These are phyloP conservation scores for Panicum hallii DNA, from an alignment of 202 grass and related monocot genomes.

Conservation along the genomic window DNA sequence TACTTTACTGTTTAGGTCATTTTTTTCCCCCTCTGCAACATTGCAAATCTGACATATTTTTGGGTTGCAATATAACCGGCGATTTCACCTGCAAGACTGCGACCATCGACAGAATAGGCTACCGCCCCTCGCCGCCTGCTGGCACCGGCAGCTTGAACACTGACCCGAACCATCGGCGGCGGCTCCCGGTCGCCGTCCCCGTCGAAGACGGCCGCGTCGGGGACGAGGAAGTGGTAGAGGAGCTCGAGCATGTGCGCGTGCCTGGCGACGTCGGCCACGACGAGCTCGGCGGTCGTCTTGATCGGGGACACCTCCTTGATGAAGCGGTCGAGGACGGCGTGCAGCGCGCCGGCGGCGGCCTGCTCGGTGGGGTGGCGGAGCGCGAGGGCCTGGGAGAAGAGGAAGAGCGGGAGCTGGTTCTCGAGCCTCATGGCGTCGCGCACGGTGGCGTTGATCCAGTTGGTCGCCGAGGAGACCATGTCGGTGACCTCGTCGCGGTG, in stretches of 20 bases:
- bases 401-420: conserved; percentile 75
- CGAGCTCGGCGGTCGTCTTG: conserved; percentile 42
- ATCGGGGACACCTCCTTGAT: conserved; percentile 64
- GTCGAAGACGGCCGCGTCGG: conserved; percentile 24
- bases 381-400: conserved; percentile 47
- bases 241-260: conserved; percentile 65
- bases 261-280: background rate
- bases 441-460: conserved; percentile 55
- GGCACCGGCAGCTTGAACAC: background rate
- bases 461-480: conserved; percentile 50
- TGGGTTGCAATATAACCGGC: background rate
- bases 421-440: conserved; percentile 74
- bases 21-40: no score
- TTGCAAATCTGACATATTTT: no score
- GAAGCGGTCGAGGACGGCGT: conserved; percentile 52
- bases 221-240: conserved; percentile 63
- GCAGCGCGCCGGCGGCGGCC: conserved; percentile 41
- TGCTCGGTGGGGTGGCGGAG: conserved; percentile 41
- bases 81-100: background rate
- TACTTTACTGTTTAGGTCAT: no score
- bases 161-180: conserved; percentile 45
- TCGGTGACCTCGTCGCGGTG: conserved; percentile 42
- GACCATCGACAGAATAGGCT: background rate
- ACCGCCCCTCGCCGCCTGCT: background rate
- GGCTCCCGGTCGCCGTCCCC: background rate